Evolutionary conservation across 805 yeast genomes (phyloP).

Genomic region (Hagleromyces aurorensis): DNA sequence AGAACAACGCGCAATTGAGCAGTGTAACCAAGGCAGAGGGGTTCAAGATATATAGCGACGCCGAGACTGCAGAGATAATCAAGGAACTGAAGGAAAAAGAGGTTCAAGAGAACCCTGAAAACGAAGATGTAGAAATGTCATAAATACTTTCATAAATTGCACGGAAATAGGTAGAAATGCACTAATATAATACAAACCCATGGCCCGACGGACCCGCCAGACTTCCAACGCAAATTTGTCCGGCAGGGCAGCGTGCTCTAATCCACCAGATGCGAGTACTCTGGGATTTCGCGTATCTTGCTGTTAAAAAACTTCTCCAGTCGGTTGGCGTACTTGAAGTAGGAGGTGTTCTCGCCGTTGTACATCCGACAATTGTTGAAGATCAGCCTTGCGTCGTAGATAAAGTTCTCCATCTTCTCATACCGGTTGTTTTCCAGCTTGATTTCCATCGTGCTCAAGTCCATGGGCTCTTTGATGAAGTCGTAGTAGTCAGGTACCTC

Average conservation of each 20-base stretch:
- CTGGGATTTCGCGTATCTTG: slow-evolving; percentile 85
- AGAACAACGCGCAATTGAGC: slow-evolving; percentile 91
- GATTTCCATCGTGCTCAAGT: slow-evolving; percentile 88
- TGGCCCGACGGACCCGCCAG: neutral
- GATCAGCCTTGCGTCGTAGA: slow-evolving; percentile 78
- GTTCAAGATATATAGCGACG: slow-evolving; percentile 76
- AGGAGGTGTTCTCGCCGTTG: slow-evolving; percentile 90
- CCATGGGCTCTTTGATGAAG: slow-evolving; percentile 97
- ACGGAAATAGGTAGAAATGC: neutral
- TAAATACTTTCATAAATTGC: slow-evolving; percentile 7
- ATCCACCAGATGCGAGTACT: slow-evolving; percentile 76
- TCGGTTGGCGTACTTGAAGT: slow-evolving; percentile 89
- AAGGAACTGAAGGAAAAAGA: slow-evolving; percentile 66
- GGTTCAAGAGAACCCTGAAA: slow-evolving; percentile 37
- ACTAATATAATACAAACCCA: neutral
- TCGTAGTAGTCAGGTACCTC: slow-evolving; percentile 96
- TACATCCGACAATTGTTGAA: slow-evolving; percentile 89
- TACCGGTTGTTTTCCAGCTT: slow-evolving; percentile 89
- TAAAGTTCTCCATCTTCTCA: slow-evolving; percentile 82
- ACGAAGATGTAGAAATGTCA: slow-evolving; percentile 30
- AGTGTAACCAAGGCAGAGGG: slow-evolving; percentile 83
- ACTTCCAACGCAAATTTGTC: too few species aligned
- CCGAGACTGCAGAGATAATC: slow-evolving; percentile 74
- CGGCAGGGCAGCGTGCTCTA: slow-evolving; percentile 18
- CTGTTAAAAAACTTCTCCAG: slow-evolving; percentile 80